Conservation (phyloP, 192 early-diverging fungal species). For the Entomortierella chlamydospora region DNA sequence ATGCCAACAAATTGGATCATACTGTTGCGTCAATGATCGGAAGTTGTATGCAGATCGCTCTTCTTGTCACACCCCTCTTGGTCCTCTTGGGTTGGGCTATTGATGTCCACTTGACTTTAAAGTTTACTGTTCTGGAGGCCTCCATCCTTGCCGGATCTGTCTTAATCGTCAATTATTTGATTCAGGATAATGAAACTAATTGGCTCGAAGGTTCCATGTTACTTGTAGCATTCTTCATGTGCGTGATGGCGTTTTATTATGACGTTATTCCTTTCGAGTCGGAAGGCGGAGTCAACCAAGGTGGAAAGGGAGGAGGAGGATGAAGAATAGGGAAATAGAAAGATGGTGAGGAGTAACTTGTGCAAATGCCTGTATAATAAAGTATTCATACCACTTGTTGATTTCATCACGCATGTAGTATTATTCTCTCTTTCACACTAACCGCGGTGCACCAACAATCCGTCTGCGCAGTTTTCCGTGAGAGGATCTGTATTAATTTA, state of each 20-base stretch:
- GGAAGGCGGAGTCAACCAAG: not conserved
- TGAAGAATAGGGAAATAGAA: no score
- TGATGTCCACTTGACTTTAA: conserved; percentile 78
- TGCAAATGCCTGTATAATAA: no score
- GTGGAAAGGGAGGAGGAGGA: not conserved
- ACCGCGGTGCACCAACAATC: no score
- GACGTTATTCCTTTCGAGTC: conserved; percentile 53
- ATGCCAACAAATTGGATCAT: conserved; percentile 13
- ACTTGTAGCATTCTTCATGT: conserved; percentile 84
- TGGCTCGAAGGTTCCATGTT: conserved; percentile 93
- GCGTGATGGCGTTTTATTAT: conserved; percentile 85
- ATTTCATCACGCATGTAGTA: no score
- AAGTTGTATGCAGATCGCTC: conserved; percentile 80
- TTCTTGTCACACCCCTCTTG: conserved; percentile 74
- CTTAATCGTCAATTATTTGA: conserved; percentile 79
- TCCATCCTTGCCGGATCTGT: conserved; percentile 81
- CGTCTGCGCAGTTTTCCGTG: no score
- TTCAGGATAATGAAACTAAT: conserved; percentile 87
- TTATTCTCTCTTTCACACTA: no score
- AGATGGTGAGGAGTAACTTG: no score
- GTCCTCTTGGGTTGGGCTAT: conserved; percentile 89
- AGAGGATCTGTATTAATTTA: no score
- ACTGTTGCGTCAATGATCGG: conserved; percentile 41
- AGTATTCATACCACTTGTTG: no score
- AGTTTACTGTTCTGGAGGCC: conserved; percentile 84